phyloP scores from a whole-genome alignment of 1,284 basidiomycete species.

The Salmacisia buchloeana region DNA sequence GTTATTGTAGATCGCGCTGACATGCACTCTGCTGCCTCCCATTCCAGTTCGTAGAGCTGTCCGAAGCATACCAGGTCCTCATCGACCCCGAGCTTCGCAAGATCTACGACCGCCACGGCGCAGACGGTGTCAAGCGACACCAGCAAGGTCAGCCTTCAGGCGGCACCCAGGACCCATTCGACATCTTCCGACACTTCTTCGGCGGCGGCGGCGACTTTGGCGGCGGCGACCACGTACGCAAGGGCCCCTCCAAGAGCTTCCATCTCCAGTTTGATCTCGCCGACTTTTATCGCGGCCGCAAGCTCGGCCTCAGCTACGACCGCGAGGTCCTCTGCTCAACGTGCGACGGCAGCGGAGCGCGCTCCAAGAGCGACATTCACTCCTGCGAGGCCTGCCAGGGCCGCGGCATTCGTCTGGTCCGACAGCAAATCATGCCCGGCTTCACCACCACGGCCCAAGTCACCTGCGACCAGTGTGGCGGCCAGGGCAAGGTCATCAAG shows the following conservation, averaged over 20 bases:
- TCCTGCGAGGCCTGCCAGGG: slow-evolving; percentile 41
- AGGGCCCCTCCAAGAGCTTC: slow-evolving; percentile 43
- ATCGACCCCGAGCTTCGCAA: slow-evolving; percentile 39
- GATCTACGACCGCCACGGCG: slow-evolving; percentile 45
- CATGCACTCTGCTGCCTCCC: too few relatives aligned
- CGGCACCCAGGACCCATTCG: slow-evolving; percentile 38
- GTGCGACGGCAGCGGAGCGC: slow-evolving; percentile 47
- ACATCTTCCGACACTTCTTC: slow-evolving; percentile 49
- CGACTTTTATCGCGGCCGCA: slow-evolving; percentile 43
- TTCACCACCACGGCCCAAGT: slow-evolving; percentile 42
- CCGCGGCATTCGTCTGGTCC: slow-evolving; percentile 37
- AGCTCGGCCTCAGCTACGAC: slow-evolving; percentile 35
- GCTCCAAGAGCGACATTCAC: slow-evolving; percentile 40
- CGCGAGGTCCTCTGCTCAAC: slow-evolving; percentile 40
- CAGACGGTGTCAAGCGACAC: slow-evolving; percentile 46
- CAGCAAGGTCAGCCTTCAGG: slow-evolving; percentile 21
- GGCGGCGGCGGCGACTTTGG: slow-evolving; percentile 33
- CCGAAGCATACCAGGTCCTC: slow-evolving; percentile 47
- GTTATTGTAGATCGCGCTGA: too few relatives aligned
- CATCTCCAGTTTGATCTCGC: slow-evolving; percentile 36
- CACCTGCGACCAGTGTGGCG: slow-evolving; percentile 39
- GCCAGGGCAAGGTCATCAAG: slow-evolving; percentile 37
- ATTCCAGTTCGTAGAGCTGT: slow-evolving; percentile 52
- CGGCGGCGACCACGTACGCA: slow-evolving; percentile 25
- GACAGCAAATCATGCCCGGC: slow-evolving; percentile 50